phyloP scores from a whole-genome alignment of 257 asterid species.

The Capsicum pubescens region DNA sequence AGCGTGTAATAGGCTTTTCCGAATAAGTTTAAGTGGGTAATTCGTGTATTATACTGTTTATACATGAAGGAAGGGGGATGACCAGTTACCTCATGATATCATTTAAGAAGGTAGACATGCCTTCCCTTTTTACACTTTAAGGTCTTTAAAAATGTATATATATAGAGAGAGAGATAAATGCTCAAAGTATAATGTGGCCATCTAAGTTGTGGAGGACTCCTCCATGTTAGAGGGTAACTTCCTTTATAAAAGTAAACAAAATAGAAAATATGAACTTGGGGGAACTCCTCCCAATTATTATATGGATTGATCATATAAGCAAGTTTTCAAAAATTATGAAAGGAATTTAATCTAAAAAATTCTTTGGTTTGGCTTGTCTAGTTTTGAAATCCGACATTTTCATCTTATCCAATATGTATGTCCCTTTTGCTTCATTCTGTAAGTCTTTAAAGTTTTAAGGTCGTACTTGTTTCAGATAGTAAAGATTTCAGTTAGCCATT shows the following conservation, averaged over 20 bases:
- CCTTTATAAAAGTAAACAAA: conserved; percentile 2
- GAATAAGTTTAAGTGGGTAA: neutral
- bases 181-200: neutral
- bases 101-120: neutral
- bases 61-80: neutral
- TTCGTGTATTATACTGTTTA: neutral
- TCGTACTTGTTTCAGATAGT: too few species aligned
- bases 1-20: neutral
- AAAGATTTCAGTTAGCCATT: too few species aligned
- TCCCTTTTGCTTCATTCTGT: neutral
- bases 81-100: neutral
- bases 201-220: neutral
- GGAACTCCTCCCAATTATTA: neutral
- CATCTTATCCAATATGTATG: neutral
- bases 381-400: neutral
- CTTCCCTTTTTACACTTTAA: neutral
- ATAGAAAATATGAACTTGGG: neutral
- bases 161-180: neutral
- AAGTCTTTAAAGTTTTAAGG: too few species aligned
- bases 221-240: neutral
- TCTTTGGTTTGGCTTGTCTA: conserved; percentile 7
- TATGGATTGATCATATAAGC: conserved; percentile 5
- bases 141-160: neutral
- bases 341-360: neutral
- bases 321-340: neutral